Percentiles rank a stretch among this genome's conserved stretches.
These are phyloP conservation scores for Cucumis melo DNA, from an alignment of 306 rosid species.

Conservation along the genomic window DNA sequence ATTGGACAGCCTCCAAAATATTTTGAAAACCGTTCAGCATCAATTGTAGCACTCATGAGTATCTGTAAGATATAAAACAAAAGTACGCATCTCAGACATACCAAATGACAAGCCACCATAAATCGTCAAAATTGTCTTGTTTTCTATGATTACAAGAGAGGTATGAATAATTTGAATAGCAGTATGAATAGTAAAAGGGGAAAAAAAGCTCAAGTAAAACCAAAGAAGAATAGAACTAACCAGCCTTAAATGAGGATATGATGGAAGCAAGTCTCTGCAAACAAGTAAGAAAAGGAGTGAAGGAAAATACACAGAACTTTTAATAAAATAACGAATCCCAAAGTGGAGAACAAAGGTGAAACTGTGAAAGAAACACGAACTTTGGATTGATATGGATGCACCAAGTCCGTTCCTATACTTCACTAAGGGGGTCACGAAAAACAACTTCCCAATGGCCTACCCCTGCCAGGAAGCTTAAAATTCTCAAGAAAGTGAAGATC, in stretches of 20 bases:
- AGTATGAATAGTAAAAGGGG: not conserved
- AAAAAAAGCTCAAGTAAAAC: not conserved
- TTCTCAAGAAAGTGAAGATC: too few relatives aligned
- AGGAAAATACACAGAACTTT: not conserved
- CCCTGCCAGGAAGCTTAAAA: too few relatives aligned
- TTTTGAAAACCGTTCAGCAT: constrained; percentile 69
- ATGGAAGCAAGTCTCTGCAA: constrained; percentile 86
- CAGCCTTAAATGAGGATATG: constrained; percentile 57
- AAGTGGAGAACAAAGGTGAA: not conserved
- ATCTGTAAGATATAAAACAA: constrained; percentile 31
- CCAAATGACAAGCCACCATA: not conserved
- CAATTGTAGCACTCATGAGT: constrained; percentile 92
- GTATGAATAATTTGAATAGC: not conserved
- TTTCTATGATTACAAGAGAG: not conserved
- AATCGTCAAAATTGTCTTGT: not conserved
- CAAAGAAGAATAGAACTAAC: constrained; percentile 24
- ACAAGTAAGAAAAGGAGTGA: constrained; percentile 7
- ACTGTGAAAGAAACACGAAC: not conserved
- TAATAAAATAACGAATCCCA: constrained; percentile 9
- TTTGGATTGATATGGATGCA: not conserved
- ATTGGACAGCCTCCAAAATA: constrained; percentile 94
- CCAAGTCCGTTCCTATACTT: not conserved
- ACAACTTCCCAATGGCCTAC: too few relatives aligned
- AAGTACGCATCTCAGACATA: not conserved
- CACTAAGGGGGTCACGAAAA: too few relatives aligned